These are phyloP conservation scores for Excoecaria agallocha DNA, from an alignment of 345 rosid genomes.

Conservation along the genomic window DNA sequence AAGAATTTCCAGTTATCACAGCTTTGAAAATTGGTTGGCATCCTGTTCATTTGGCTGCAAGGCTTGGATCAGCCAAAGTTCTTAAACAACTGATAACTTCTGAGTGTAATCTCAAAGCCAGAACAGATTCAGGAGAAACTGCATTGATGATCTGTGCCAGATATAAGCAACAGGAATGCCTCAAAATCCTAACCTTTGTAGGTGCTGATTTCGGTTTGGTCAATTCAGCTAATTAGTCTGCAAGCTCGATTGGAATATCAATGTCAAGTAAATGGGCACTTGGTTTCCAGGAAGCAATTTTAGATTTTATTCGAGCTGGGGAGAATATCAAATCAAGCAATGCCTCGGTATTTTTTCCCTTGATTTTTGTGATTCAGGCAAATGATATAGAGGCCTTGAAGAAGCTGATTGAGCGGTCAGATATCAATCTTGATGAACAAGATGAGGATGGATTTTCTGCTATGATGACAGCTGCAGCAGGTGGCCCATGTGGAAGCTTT, in stretches of 20 bases:
- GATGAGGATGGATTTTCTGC: conserved; percentile 77
- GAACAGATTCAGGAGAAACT: conserved; percentile 67
- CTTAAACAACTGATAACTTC: conserved; percentile 50
- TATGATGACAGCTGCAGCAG: conserved; percentile 72
- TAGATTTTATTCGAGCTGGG: conserved; percentile 51
- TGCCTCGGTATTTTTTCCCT: conserved; percentile 51
- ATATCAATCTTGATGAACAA: conserved; percentile 64
- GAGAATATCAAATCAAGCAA: conserved; percentile 59
- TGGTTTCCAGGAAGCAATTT: conserved; percentile 58
- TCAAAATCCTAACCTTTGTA: conserved; percentile 57
- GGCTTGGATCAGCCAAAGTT: conserved; percentile 48
- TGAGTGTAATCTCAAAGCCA: conserved; percentile 67
- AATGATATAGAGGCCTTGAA: conserved; percentile 68
- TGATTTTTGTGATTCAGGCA: conserved; percentile 56
- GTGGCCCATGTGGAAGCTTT: conserved; percentile 75
- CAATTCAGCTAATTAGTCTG: conserved; percentile 50
- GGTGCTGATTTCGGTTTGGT: too few relatives aligned
- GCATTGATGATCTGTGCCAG: conserved; percentile 67
- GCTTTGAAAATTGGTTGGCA: conserved; percentile 42
- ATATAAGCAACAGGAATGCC: conserved; percentile 56
- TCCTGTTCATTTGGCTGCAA: conserved; percentile 78
- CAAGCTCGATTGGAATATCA: conserved; percentile 53
- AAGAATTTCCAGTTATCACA: conserved; percentile 50
- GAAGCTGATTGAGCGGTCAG: conserved; percentile 39
- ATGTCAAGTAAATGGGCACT: conserved; percentile 58